phyloP scores from a whole-genome alignment of 1,284 basidiomycete genomes.

The Ustilago shanxiensis region DNA sequence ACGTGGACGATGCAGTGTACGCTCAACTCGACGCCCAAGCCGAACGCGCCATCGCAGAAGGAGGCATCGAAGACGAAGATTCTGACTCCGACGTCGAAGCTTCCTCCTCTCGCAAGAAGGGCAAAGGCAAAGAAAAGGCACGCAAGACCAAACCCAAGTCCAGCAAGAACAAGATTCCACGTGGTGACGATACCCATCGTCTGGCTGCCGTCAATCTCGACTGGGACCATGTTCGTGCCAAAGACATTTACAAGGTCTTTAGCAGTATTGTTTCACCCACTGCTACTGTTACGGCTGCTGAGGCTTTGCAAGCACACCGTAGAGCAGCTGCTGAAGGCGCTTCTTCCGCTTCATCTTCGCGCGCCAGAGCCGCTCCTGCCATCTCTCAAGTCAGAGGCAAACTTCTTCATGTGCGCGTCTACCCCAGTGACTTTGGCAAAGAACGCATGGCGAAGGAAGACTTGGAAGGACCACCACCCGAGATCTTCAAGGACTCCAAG shows the following conservation, averaged over 20 bases:
- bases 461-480: constrained; percentile 86
- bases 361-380: constrained; percentile 37
- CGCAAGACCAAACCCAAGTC: constrained; percentile 70
- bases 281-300: constrained; percentile 50
- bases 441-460: constrained; percentile 89
- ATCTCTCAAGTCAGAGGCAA: constrained; percentile 55
- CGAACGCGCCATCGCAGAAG: constrained; percentile 67
- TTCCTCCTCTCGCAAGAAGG: constrained; percentile 72
- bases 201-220: constrained; percentile 96
- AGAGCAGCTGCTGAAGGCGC: constrained; percentile 13
- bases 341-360: constrained; percentile 18
- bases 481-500: constrained; percentile 76
- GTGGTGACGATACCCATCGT: constrained; percentile 72
- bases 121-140: constrained; percentile 38
- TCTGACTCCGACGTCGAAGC: constrained; percentile 36
- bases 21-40: constrained; percentile 82
- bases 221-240: constrained; percentile 95
- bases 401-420: constrained; percentile 75
- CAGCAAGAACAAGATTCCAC: constrained; percentile 44
- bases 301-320: constrained; percentile 35
- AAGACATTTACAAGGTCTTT: constrained; percentile 92
- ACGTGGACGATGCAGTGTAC: constrained; percentile 72
- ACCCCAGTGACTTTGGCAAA: constrained; percentile 93
- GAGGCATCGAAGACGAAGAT: constrained; percentile 48
- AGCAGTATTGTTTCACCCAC: constrained; percentile 80